Evolutionary conservation across 805 yeast species (phyloP), one percentile per base, ranked within the genome.

Genomic region (Torulaspora gathmanii): DNA sequence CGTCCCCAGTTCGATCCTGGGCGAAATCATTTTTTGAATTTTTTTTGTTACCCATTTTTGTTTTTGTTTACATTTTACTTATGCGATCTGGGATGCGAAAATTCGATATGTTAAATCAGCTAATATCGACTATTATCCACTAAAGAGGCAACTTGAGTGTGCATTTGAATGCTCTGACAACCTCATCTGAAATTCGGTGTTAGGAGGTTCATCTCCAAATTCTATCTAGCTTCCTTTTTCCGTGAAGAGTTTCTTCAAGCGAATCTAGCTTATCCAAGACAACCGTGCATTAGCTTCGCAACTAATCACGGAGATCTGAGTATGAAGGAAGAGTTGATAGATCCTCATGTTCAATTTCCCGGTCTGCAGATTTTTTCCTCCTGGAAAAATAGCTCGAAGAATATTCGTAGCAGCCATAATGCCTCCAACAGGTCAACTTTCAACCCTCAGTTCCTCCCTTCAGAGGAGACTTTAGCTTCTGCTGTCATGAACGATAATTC

Each of bases 1-100:
- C 90, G 97, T 91, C 97, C 96, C 97, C 97, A 89, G 98, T 91
- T 91, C 97, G 96, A 91, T 88, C 97, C 97, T 90, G 97, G 97
- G 97, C 90, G 84, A 82, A 87, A 83, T 88, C 97, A 90, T 58
- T 66, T 64, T 64, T 73, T 72, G 70, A 61, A 27, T 19, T 13
- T 13, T 31, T 40, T 33, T 37, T 40, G 38, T 33, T 20, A 37
- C 33, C 25, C 20, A 10, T 29, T 26, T 36, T 34, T 44, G 51
- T 48, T 44, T 48, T 44, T 40, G 42, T 37, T 48, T 48, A 48
- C 51, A 30, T 27, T 35, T 37, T 29, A 16, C 35, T 28, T 26
- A 38, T 13, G 20, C 11, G 10, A 30, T 31, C 20, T 15, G 22
- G 20, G 34, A 31, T 15, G 34, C 20, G 34, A 31, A 30, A 30